Percentiles rank a stretch among this genome's conserved stretches.
Conservation (phyloP, 2,329 filamentous ascomycete genomes). For the Elsinoe necatrix region DNA sequence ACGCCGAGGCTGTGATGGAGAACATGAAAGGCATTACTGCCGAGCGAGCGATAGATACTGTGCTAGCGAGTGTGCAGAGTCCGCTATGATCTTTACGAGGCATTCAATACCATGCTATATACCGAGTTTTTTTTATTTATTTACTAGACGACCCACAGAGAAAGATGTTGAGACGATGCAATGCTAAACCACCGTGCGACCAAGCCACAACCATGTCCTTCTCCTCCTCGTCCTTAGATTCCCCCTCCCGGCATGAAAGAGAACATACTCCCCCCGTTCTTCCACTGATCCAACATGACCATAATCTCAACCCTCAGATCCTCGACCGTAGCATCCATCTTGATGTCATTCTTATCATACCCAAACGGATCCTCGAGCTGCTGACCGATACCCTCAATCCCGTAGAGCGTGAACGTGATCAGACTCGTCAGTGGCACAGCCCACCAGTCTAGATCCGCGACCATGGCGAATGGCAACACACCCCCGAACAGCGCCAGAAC, state of each 20-base stretch:
- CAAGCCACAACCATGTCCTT: no score
- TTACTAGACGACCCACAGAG: not conserved
- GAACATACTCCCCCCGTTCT: conserved; percentile 16
- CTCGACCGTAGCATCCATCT: conserved; percentile 57
- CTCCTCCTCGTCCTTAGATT: no score
- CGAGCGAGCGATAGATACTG: conserved; percentile 50
- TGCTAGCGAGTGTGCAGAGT: conserved; percentile 48
- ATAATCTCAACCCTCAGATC: conserved; percentile 38
- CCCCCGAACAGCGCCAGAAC: conserved; percentile 53
- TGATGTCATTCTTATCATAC: conserved; percentile 58
- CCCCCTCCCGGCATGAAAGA: not conserved
- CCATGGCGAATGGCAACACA: conserved; percentile 56
- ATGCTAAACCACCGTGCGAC: not conserved
- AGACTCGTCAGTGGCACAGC: conserved; percentile 50
- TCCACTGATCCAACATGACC: conserved; percentile 18
- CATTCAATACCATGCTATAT: not conserved
- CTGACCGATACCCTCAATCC: conserved; percentile 54
- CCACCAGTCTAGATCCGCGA: conserved; percentile 56
- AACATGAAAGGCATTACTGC: conserved; percentile 53
- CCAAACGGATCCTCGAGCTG: conserved; percentile 60
- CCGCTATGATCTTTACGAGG: conserved; percentile 34
- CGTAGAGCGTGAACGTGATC: conserved; percentile 56
- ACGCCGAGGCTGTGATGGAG: conserved; percentile 57
- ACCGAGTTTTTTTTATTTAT: no score
- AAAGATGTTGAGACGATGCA: not conserved